Evolutionary conservation across 1,284 basidiomycete genomes (phyloP).

Genomic region (Clitocybe nebularis): DNA sequence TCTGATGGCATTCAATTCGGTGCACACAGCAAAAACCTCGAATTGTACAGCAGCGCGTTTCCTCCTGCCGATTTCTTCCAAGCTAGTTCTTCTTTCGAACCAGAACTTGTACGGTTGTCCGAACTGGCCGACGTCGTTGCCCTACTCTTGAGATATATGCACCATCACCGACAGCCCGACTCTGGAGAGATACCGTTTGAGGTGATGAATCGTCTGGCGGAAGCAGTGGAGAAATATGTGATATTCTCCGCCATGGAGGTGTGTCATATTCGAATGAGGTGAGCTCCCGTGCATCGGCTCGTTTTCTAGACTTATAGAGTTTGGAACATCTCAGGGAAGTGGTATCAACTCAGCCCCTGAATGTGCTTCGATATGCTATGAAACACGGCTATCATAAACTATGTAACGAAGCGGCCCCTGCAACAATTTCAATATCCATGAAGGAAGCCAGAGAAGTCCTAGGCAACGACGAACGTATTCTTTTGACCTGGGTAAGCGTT

Average conservation of each 20-base stretch:
- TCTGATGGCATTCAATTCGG: constrained; percentile 20
- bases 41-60: constrained; percentile 23
- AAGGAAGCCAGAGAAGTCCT: neutral
- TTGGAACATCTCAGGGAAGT: constrained; percentile 5
- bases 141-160: constrained; percentile 13
- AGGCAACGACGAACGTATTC: neutral
- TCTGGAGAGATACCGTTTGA: constrained; percentile 6
- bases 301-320: neutral
- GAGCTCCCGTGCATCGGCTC: neutral
- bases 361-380: constrained; percentile 12
- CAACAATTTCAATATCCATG: neutral
- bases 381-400: constrained; percentile 16
- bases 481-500: constrained; percentile 1
- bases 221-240: constrained; percentile 27
- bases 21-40: constrained; percentile 23
- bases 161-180: constrained; percentile 11
- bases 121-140: neutral
- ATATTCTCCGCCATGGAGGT: constrained; percentile 23
- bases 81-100: constrained; percentile 19
- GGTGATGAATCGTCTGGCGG: constrained; percentile 18
- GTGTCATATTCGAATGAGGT: constrained; percentile 18
- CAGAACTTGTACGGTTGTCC: neutral
- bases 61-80: constrained; percentile 16
- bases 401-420: constrained; percentile 12
- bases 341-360: constrained; percentile 6